Percentiles rank a stretch among this genome's conserved stretches.
These are phyloP conservation scores for Striga asiatica DNA, from an alignment of 257 asterid species.

Conservation along the genomic window DNA sequence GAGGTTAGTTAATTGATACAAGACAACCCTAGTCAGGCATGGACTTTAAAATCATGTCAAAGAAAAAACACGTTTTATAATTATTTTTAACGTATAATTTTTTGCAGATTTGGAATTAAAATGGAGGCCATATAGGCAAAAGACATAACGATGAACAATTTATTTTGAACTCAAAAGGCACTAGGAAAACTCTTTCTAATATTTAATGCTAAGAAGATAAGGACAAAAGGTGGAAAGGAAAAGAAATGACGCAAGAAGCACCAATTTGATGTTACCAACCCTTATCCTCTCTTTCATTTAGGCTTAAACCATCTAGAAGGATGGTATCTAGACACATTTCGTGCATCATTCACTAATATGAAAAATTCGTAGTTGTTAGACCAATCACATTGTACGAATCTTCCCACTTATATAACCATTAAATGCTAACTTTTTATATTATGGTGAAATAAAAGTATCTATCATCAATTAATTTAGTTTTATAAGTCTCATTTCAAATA, in stretches of 20 bases:
- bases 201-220: background rate
- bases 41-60: too few relatives aligned
- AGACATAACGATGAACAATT: too few relatives aligned
- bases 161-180: background rate
- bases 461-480: too few relatives aligned
- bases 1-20: too few relatives aligned
- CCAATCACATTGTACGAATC: too few relatives aligned
- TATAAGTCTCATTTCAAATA: too few relatives aligned
- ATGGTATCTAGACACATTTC: background rate
- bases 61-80: too few relatives aligned
- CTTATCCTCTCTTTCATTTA: background rate
- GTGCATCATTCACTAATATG: background rate
- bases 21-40: too few relatives aligned
- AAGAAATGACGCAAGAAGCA: background rate
- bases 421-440: too few relatives aligned
- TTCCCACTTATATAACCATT: too few relatives aligned
- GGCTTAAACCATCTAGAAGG: background rate
- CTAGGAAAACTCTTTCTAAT: background rate
- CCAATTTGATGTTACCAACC: background rate
- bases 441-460: background rate
- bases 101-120: too few relatives aligned
- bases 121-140: background rate
- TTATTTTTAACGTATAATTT: too few relatives aligned
- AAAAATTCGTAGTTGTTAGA: background rate
- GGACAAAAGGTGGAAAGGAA: background rate